phyloP scores from a whole-genome alignment of 1,284 basidiomycete species.

The Ganoderma boninense region DNA sequence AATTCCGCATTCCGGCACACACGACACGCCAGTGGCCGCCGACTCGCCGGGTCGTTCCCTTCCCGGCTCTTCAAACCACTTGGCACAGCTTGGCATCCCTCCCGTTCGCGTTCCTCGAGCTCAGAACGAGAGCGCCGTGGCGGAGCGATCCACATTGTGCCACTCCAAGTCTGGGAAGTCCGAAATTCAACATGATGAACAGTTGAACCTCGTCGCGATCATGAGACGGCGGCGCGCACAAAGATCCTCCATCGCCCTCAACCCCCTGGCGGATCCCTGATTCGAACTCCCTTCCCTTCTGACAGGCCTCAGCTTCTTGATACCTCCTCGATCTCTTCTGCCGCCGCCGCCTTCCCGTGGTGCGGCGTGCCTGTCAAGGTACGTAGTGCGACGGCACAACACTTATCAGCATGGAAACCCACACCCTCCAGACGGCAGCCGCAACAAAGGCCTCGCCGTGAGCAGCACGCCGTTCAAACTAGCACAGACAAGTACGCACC shows the following conservation, averaged over 20 bases:
- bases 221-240: not conserved
- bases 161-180: not conserved
- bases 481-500: not conserved
- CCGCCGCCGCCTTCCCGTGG: not conserved
- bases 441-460: not conserved
- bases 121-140: not conserved
- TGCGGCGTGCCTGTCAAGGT: conserved; percentile 1
- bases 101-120: too few relatives aligned
- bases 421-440: not conserved
- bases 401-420: not conserved
- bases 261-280: not conserved
- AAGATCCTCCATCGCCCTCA: not conserved
- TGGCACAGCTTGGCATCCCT: too few relatives aligned
- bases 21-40: too few relatives aligned
- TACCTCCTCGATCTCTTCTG: not conserved
- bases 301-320: not conserved
- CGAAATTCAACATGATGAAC: not conserved
- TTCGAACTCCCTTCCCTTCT: too few relatives aligned
- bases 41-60: not conserved
- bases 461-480: not conserved
- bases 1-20: too few relatives aligned
- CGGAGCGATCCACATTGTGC: too few relatives aligned
- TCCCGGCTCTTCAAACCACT: not conserved
- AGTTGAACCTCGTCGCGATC: not conserved
- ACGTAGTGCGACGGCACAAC: not conserved